phyloP scores from a whole-genome alignment of 139 green algal species.

The Chlamydomonas schloesseri region DNA sequence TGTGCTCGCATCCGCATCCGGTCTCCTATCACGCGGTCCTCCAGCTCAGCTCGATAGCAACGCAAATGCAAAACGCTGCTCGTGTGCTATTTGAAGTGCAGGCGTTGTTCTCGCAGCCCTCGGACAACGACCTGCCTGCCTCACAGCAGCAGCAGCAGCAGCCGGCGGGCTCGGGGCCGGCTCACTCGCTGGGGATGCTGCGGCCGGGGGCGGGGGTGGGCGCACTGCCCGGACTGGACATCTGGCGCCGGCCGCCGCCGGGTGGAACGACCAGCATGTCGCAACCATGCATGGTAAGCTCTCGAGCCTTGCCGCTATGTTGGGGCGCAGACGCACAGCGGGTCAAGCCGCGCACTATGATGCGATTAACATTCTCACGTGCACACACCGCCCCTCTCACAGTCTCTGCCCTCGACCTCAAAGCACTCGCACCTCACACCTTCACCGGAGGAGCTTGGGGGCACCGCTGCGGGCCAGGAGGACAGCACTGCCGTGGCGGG shows the following conservation, averaged over 20 bases:
- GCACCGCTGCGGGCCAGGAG: no score
- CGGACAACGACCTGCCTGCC: not conserved
- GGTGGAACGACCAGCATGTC: not conserved
- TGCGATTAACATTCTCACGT: no score
- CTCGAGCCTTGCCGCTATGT: no score
- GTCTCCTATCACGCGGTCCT: no score
- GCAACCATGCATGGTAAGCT: not conserved
- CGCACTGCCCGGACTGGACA: not conserved
- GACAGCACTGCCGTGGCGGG: no score
- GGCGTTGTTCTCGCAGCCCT: constrained; percentile 21
- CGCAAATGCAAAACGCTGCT: no score
- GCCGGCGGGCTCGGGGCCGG: not conserved
- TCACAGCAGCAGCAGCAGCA: not conserved
- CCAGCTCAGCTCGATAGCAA: no score
- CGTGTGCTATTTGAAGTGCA: not conserved
- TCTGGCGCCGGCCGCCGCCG: not conserved
- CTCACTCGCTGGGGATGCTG: not conserved
- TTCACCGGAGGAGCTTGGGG: not conserved
- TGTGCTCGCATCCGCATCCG: no score
- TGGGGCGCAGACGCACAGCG: no score
- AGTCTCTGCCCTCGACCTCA: not conserved
- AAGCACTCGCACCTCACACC: not conserved
- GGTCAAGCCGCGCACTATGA: no score
- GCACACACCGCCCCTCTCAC: no score
- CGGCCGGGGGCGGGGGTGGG: not conserved